phyloP scores from a whole-genome alignment of 1,284 basidiomycete genomes.

The Filobasidium uniguttulatum region DNA sequence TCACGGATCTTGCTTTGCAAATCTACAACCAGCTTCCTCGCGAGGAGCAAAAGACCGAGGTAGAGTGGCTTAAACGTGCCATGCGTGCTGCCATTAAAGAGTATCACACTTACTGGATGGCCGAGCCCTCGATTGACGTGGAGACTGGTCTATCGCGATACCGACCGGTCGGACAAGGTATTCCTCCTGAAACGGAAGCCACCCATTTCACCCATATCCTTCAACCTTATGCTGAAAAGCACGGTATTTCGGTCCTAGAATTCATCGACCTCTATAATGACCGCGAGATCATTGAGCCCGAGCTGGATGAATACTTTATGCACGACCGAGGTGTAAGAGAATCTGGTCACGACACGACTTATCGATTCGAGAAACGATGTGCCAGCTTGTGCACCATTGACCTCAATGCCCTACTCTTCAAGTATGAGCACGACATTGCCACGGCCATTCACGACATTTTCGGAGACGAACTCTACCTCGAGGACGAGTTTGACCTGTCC shows the following conservation, averaged over 20 bases:
- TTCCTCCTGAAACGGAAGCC: slow-evolving; percentile 96
- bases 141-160: slow-evolving; percentile 87
- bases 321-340: slow-evolving; percentile 92
- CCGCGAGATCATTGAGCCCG: slow-evolving; percentile 68
- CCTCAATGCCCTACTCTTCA: slow-evolving; percentile 68
- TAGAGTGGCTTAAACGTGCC: slow-evolving; percentile 80
- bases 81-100: slow-evolving; percentile 97
- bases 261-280: slow-evolving; percentile 94
- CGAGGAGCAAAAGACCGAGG: slow-evolving; percentile 65
- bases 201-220: slow-evolving; percentile 95
- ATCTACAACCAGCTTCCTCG: slow-evolving; percentile 92
- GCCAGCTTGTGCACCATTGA: slow-evolving; percentile 93
- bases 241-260: slow-evolving; percentile 89
- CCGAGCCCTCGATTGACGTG: slow-evolving; percentile 79
- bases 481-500: slow-evolving; percentile 80
- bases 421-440: slow-evolving; percentile 88
- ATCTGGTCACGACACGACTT: slow-evolving; percentile 93
- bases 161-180: slow-evolving; percentile 85
- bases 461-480: slow-evolving; percentile 68
- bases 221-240: slow-evolving; percentile 83
- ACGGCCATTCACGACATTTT: slow-evolving; percentile 90
- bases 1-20: slow-evolving; percentile 95
- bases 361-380: slow-evolving; percentile 86
- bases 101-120: slow-evolving; percentile 95
- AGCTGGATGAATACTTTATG: slow-evolving; percentile 90